Evolutionary conservation across 768 basidiomycete species (phyloP), one percentile per base, ranked within the genome.

Genomic region (Amanita inopinata): DNA sequence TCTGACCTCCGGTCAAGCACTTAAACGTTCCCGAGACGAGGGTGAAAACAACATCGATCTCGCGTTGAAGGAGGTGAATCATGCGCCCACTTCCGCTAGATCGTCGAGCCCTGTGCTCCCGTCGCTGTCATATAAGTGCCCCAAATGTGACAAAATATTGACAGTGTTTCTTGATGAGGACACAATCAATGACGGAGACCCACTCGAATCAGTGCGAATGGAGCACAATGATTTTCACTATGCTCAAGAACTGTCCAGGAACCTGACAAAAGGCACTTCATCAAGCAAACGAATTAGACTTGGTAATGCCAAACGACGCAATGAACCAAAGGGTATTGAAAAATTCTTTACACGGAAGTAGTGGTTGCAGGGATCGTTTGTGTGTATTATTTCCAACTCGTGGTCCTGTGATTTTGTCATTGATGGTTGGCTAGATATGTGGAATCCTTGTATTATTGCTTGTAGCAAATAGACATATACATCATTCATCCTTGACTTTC

Each of bases 191-290:
- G 64, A 61, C 48, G 56, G 60, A 44, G 54, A 53, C 51, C 65
- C 53, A 14, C 51, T 81, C 27, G 63, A 59, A 4, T 60, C 60
- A 46, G 54, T 76, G 43, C 67, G 66, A 41, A 51, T 72, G 58
- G 93, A 96, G 55, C 93, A 97, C 52, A 71, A 76, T 25, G 93
- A 96, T 61, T 96, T 78, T 58, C 93, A 97, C 59, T 78, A 90
- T 51, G 92, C 93, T 1, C 70, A 80, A 52, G 83, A 88, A 43
- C 56, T 97, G 38, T 72, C 80, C 15, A 70, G 70, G 18, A 64
- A 68, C 45, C 61, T 38, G 57, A 55, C 35, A 53, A 37, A 32
- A n/a, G 25, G 23, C 28, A 47, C 37, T 12, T 49, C 38, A 33
- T 41, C 14, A 51, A 52, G 12, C 43, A 51, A 18, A 41, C 43